phyloP scores from a whole-genome alignment of 805 yeast genomes.

The Zygosaccharomyces rouxii region DNA sequence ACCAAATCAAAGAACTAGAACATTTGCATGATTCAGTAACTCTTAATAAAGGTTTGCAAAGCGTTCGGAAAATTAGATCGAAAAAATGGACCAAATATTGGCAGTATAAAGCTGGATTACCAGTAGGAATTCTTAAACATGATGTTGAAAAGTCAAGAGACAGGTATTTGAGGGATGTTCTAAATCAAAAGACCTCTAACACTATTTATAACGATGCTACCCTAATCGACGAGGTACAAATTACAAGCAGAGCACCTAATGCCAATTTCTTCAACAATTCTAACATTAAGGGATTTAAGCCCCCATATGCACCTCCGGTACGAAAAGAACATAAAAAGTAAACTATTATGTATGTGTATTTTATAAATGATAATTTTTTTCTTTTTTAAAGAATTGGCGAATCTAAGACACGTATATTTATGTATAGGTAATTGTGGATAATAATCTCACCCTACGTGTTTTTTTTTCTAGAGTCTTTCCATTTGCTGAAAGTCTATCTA shows the following conservation, averaged over 20 bases:
- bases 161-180: conserved; percentile 31
- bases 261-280: conserved; percentile 45
- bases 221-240: conserved; percentile 41
- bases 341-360: neutral
- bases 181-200: conserved; percentile 31
- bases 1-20: conserved; percentile 44
- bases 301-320: conserved; percentile 37
- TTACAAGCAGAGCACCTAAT: conserved; percentile 44
- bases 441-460: neutral
- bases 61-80: conserved; percentile 40
- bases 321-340: conserved; percentile 4
- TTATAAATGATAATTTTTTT: neutral
- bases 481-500: neutral
- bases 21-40: conserved; percentile 47
- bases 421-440: neutral
- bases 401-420: neutral
- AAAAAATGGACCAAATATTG: conserved; percentile 49
- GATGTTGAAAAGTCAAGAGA: conserved; percentile 25
- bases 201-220: conserved; percentile 38
- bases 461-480: neutral
- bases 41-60: conserved; percentile 42
- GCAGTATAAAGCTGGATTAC: conserved; percentile 41
- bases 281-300: conserved; percentile 42
- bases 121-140: conserved; percentile 31
- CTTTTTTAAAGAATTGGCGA: neutral